Evolutionary conservation across 495 filamentous ascomycete species (phyloP).

Genomic region (Lepraria neglecta): DNA sequence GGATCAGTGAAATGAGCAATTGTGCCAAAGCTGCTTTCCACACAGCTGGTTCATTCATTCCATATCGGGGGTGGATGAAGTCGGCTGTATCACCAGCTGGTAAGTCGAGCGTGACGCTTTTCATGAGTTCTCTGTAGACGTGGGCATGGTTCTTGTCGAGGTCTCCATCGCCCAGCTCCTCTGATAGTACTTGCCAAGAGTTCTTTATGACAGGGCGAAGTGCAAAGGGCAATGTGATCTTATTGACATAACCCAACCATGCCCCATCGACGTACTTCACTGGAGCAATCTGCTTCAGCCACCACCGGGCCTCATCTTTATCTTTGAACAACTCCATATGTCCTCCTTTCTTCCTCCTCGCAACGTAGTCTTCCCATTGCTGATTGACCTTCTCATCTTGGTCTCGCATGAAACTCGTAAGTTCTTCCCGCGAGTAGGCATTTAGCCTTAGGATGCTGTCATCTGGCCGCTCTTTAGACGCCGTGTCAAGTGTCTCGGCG

Average conservation of each 20-base stretch:
- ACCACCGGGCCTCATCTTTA: constrained; percentile 37
- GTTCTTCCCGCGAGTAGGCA: constrained; percentile 28
- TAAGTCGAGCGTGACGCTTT: too few species aligned
- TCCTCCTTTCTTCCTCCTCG: constrained; percentile 29
- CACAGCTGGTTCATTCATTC: constrained; percentile 26
- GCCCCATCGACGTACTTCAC: constrained; percentile 47
- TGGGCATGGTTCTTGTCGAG: constrained; percentile 42
- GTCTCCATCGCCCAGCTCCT: constrained; percentile 48
- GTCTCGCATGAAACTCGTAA: constrained; percentile 32
- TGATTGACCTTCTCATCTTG: constrained; percentile 29
- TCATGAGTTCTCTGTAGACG: too few species aligned
- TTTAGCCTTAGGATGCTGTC: constrained; percentile 35
- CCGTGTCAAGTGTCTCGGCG: constrained; percentile 31
- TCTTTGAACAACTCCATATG: constrained; percentile 34
- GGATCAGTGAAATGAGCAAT: constrained; percentile 42
- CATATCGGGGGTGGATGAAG: not conserved
- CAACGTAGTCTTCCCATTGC: constrained; percentile 35
- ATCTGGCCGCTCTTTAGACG: constrained; percentile 15
- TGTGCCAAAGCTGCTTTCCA: constrained; percentile 46
- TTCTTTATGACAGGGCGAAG: constrained; percentile 36
- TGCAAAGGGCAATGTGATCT: constrained; percentile 37
- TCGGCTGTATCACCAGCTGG: too few species aligned
- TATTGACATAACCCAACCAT: constrained; percentile 44
- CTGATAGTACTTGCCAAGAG: constrained; percentile 46
- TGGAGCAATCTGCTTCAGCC: constrained; percentile 40